Conservation (phyloP, 768 basidiomycete species). For the Agrocybe praecox region DNA sequence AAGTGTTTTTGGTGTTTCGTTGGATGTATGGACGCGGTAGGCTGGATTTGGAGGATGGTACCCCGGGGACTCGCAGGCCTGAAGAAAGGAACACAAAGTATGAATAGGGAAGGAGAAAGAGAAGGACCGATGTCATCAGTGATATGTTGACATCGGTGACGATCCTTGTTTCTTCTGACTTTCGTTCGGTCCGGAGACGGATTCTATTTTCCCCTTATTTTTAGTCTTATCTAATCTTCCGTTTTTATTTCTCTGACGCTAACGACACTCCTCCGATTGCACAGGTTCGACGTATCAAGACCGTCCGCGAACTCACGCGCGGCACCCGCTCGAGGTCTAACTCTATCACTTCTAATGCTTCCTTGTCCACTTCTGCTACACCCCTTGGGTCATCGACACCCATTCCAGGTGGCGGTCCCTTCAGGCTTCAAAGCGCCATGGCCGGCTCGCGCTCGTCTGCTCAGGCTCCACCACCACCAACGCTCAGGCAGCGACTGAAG, state of each 20-base stretch:
- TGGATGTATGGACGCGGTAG: background rate
- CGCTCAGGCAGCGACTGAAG: slow-evolving; percentile 35
- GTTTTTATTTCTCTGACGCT: slow-evolving; percentile 1
- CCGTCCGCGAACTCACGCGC: slow-evolving; percentile 48
- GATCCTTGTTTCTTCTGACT: background rate
- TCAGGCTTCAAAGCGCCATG: slow-evolving; percentile 30
- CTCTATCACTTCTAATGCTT: slow-evolving; percentile 31
- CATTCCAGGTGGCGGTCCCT: background rate
- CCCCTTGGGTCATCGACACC: slow-evolving; percentile 19
- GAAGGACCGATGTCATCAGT: background rate
- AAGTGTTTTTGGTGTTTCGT: background rate
- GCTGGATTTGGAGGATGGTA: background rate
- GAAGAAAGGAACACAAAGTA: background rate
- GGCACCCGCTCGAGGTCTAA: slow-evolving; percentile 37
- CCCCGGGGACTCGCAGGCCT: background rate
- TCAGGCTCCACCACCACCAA: slow-evolving; percentile 20
- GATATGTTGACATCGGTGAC: background rate
- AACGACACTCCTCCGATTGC: slow-evolving; percentile 1
- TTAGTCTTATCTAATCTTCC: background rate
- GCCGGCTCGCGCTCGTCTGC: slow-evolving; percentile 23
- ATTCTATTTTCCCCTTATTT: background rate
- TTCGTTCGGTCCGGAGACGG: background rate
- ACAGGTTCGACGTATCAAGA: slow-evolving; percentile 73
- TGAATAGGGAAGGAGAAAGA: background rate
- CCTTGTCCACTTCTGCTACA: slow-evolving; percentile 18